Evolutionary conservation across 805 yeast species (phyloP), one percentile per base, ranked within the genome.

Genomic region (Sporopachydermia quercuum): DNA sequence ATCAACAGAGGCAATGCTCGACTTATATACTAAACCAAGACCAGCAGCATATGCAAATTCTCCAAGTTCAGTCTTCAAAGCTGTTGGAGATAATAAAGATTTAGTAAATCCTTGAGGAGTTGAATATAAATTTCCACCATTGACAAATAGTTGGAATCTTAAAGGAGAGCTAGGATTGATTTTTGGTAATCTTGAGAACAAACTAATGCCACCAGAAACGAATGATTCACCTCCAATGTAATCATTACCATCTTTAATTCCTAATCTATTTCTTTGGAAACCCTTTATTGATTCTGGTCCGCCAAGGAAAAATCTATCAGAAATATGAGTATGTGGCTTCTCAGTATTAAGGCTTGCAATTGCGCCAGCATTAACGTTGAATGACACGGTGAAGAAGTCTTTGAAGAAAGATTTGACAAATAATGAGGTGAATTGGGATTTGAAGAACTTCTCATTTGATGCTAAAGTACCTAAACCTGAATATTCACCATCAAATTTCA

Each of bases 221-320:
- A 66, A 76, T 1, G 66, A 56, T 43, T 73, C 71, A 4, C 94
- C 95, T 4, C 95, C 95, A 3, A 75, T 45, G 3, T 74, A 63
- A 47, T 74, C 77, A 3, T 57, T 58, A 3, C 58, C 57, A 41
- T 71, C 74, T 42, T 74, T 64, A 1, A 78, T 75, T 11, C 91
- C 87, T 27, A 81, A 55, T 1, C 83, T 72, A 61, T 78, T 78
- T 40, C 69, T 61, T 23, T 71, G 65, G 52, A 80, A 83, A 1
- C 87, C 85, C 42, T 79, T 65, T 18, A 85, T 73, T 40, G 78
- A 79, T 40, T 75, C 69, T 11, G 76, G 71, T 0, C 95, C 96
- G 14, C 96, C 94, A 36, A 82, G 64, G 51, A 78, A 83, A 54
- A 87, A 89, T 46, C 83, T 70, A 56, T 89, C 98, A 52, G 78